Evolutionary conservation across 257 asterid species (phyloP).

Genomic region (Ocimum tenuiflorum): DNA sequence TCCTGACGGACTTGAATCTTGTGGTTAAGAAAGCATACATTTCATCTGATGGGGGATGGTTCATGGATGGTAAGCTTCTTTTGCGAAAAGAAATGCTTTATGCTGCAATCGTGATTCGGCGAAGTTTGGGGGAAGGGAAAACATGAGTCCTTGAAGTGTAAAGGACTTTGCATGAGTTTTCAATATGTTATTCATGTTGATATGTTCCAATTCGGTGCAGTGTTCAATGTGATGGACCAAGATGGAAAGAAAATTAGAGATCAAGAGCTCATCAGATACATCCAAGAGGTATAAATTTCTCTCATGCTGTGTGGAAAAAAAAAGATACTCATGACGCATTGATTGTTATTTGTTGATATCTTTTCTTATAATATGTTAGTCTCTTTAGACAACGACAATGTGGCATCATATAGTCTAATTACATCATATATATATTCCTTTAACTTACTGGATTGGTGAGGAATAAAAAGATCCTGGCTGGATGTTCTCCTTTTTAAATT

Average conservation of each 20-base stretch:
- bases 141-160: neutral
- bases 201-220: slow-evolving; percentile 28
- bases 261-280: slow-evolving; percentile 43
- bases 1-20: slow-evolving; percentile 67
- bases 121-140: neutral
- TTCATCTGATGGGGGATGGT: slow-evolving; percentile 84
- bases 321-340: no score
- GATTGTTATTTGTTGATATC: no score
- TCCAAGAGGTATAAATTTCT: slow-evolving; percentile 45
- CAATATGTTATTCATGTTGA: neutral
- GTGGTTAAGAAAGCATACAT: slow-evolving; percentile 71
- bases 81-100: neutral
- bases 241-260: slow-evolving; percentile 57
- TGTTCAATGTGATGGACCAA: slow-evolving; percentile 56
- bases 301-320: no score
- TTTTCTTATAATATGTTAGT: no score
- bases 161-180: no score
- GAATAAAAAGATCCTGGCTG: neutral
- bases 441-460: neutral
- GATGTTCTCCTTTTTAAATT: neutral
- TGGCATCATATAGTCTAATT: neutral
- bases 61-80: slow-evolving; percentile 63
- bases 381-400: no score
- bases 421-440: neutral
- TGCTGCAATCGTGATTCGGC: neutral